Evolutionary conservation across 2,329 filamentous ascomycete species (phyloP).

Genomic region (Periconia macrospinosa): DNA sequence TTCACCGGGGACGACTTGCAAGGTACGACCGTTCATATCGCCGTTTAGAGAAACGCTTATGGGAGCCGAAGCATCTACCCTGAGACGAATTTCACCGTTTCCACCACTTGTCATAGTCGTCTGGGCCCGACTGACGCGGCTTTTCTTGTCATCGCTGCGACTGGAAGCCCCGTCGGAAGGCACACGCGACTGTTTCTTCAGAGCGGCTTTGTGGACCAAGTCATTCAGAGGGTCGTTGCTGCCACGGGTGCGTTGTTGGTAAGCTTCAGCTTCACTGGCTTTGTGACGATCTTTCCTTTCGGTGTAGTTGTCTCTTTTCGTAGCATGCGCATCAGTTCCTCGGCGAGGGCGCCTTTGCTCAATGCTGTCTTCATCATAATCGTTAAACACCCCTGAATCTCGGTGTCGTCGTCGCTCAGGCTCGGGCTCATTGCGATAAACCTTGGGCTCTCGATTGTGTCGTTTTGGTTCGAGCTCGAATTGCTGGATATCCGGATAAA

Average conservation of each 20-base stretch:
- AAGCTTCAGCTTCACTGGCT: constrained; percentile 25
- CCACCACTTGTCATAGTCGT: constrained; percentile 29
- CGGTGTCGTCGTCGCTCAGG: not conserved
- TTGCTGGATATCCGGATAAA: constrained; percentile 12
- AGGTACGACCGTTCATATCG: constrained; percentile 42
- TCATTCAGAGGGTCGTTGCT: constrained; percentile 28
- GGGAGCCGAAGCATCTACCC: constrained; percentile 35
- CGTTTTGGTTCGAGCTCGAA: constrained; percentile 18
- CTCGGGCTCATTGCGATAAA: constrained; percentile 10
- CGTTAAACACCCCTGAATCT: constrained; percentile 3
- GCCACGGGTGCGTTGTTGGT: constrained; percentile 34
- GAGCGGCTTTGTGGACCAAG: constrained; percentile 31
- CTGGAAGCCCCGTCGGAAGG: constrained; percentile 34
- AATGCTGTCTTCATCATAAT: constrained; percentile 10
- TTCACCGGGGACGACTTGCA: constrained; percentile 36
- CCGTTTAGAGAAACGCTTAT: constrained; percentile 39
- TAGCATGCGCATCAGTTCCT: constrained; percentile 22
- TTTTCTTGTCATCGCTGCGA: constrained; percentile 30
- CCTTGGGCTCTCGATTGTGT: constrained; percentile 10
- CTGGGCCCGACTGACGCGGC: constrained; percentile 25
- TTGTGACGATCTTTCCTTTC: constrained; percentile 20
- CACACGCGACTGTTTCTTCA: constrained; percentile 24
- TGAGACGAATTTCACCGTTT: constrained; percentile 39
- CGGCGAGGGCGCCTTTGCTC: constrained; percentile 23
- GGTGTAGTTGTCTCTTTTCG: constrained; percentile 20